phyloP scores from a whole-genome alignment of 495 filamentous ascomycete species.

The Gamarada debralockiae region DNA sequence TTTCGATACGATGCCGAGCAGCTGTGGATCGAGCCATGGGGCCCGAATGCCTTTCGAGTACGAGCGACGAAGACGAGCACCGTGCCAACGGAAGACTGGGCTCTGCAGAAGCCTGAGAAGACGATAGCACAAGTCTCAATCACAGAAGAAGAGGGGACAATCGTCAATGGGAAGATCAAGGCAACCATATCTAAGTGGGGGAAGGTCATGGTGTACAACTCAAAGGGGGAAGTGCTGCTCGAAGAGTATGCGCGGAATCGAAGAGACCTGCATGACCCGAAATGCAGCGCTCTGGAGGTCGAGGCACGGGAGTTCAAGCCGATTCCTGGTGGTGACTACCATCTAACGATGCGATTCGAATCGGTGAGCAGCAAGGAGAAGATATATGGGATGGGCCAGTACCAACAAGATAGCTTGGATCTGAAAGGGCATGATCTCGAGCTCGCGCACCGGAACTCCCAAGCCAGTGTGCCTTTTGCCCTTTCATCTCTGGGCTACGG shows the following conservation, averaged over 20 bases:
- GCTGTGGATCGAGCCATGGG: conserved; percentile 54
- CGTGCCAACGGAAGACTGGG: conserved; percentile 52
- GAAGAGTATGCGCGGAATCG: conserved; percentile 56
- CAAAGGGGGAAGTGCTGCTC: conserved; percentile 37
- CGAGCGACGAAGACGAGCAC: conserved; percentile 44
- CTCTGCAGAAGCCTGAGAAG: conserved; percentile 34
- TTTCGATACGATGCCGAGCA: conserved; percentile 50
- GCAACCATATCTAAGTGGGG: conserved; percentile 42
- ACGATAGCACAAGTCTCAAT: conserved; percentile 31
- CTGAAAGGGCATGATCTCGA: conserved; percentile 54
- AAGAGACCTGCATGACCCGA: conserved; percentile 45
- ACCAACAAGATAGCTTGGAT: conserved; percentile 52
- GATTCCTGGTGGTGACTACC: conserved; percentile 44
- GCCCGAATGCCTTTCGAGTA: conserved; percentile 47
- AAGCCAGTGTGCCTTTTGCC: conserved; percentile 54
- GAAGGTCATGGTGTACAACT: conserved; percentile 48
- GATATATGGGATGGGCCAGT: conserved; percentile 61
- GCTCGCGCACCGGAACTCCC: conserved; percentile 58
- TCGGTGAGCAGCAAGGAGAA: conserved; percentile 46
- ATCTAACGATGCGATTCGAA: conserved; percentile 50
- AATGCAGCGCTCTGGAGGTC: conserved; percentile 48
- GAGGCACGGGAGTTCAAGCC: conserved; percentile 53
- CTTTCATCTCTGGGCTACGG: conserved; percentile 53
- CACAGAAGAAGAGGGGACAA: conserved; percentile 33
- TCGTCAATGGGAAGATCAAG: conserved; percentile 49